Evolutionary conservation across 2,329 filamentous ascomycete species (phyloP), one percentile per base, ranked within the genome.

Genomic region (Phaeosphaeriaceae sp.): DNA sequence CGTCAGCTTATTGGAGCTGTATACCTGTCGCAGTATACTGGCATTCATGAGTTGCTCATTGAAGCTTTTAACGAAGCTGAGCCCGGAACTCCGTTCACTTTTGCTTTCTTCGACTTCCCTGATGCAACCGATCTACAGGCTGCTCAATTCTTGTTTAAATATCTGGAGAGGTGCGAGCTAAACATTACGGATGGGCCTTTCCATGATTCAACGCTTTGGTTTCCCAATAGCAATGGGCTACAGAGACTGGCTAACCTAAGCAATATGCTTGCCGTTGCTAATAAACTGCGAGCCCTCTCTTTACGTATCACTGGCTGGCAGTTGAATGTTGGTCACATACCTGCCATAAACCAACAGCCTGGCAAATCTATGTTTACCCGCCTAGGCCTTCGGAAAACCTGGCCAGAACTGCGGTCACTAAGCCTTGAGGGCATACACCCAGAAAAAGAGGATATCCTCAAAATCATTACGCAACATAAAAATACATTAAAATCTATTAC

Each of bases 1-100:
- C 65, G 66, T 42, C 57, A 64, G 23, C 46, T 71, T 1, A 64
- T 71, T 20, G 61, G 55, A 0, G 68, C 65, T 2, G 30, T 70
- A 5, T 61, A 56, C 37, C 4, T 56, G 8, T 39, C 61, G 5
- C 45, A 57, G 20, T 67, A 63, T 34, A 28, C 56, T 16, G 58
- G 60, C 11, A 54, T 71, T 16, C 58, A 51, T 17, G 53, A 64
- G 16, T 59, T 70, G 17, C 57, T 37, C 5, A 48, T 61, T 8
- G 40, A 48, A 37, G 20, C 40, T 7, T 33, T 23, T n/a, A 11
- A 23, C 1, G 9, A 20, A n/a, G 43, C 12, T 15, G 11, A 26
- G 1, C 23, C 30, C 4, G 52, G 53, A 2, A 60, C 50, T 0
- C 50, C 55, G 16, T 55, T 67, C 42, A 57, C 56, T 6, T 40